Conservation (phyloP, 257 asterid genomes). For the Knoxia roxburghii region DNA sequence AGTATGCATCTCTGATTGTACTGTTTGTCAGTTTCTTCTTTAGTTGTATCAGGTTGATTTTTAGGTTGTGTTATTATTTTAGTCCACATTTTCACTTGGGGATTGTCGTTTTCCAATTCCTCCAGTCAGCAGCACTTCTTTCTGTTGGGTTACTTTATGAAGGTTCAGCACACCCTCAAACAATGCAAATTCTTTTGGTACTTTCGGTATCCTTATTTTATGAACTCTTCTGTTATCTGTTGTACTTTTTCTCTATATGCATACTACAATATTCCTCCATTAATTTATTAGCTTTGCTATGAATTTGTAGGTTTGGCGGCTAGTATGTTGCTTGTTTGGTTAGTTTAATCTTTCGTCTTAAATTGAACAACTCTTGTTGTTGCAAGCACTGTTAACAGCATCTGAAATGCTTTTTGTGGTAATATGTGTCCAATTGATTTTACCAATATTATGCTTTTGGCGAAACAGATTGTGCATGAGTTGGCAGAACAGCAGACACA, state of each 20-base stretch:
- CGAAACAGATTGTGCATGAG: background rate
- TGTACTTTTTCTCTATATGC: background rate
- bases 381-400: background rate
- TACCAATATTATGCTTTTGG: too few relatives aligned
- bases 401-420: background rate
- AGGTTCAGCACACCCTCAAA: constrained; percentile 96
- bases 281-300: background rate
- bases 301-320: background rate
- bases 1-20: background rate
- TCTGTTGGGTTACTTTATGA: constrained; percentile 92
- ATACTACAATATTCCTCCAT: background rate
- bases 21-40: background rate
- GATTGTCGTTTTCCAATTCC: constrained; percentile 9
- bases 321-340: background rate
- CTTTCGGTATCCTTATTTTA: constrained; percentile 14
- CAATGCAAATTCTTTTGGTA: constrained; percentile 98
- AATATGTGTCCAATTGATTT: background rate
- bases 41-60: background rate
- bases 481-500: background rate
- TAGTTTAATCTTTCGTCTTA: background rate
- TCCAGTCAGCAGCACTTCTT: constrained; percentile 89
- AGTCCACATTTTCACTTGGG: constrained; percentile 6
- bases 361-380: background rate
- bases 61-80: background rate
- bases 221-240: background rate